Evolutionary conservation across 352 stramenopile genomes (phyloP), one percentile per base, ranked within the genome.

Genomic region (Thraustochytrium sp.): DNA sequence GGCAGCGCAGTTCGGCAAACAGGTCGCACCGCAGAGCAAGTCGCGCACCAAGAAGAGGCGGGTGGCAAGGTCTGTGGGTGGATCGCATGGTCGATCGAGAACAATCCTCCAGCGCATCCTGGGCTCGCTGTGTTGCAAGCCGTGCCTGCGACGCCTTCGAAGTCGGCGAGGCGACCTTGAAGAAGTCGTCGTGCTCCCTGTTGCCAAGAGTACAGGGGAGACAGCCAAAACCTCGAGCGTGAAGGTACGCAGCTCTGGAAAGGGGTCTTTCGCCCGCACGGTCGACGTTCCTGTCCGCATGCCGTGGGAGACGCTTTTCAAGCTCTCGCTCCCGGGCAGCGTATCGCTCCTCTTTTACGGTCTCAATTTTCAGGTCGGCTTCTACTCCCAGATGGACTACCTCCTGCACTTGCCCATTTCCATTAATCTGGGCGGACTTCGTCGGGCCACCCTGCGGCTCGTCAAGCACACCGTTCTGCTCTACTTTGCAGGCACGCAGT

Each of bases 391-490:
- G 13, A 56, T 62, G 18, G 37, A 48, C 23, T 78, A 78, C 49
- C 40, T 78, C 9, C 26, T 78, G 44, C 65, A 62, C 26, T 3
- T 78, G 8, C 65, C 65, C 29, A 44, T 40, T 18, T 44, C 42
- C 29, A 31, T 78, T 11, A 78, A 78, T 26, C 38, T 54, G 9
- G 31, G 29, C 29, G 65, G 65, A 38, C 65, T 78, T 11, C 65
- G 65, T 31, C 65, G 65, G 16, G 65, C 65, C 11, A 78, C 65
- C 8, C 29, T 78, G n/a, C 65, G 65, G 16, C 48, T 54, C 49
- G 5, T 78, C 42, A 59, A 62, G 31, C 65, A 78, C 49, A 62
- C n/a, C n/a, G 1, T 78, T 4, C 23, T 78, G 13, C 55, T 78
- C 34, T 78, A 62, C 48, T 26, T 78, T 34, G 65, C 65, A 31